These are phyloP conservation scores for Ophiobolus disseminans DNA, from an alignment of 2,329 filamentous ascomycete species.

Conservation along the genomic window DNA sequence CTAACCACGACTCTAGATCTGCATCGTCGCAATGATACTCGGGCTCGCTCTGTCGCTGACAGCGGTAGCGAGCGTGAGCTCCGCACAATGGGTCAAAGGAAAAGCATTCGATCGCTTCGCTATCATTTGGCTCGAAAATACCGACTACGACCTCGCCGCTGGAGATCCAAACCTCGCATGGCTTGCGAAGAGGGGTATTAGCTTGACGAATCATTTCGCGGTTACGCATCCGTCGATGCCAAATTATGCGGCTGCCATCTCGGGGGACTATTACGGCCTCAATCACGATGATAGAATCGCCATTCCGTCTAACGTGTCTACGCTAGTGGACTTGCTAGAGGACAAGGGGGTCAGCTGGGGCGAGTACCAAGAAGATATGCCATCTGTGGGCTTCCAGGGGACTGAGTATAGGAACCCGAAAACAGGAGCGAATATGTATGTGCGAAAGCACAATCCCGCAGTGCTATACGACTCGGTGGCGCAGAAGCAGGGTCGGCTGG, in stretches of 20 bases:
- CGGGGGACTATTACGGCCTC: conserved; percentile 77
- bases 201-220: conserved; percentile 62
- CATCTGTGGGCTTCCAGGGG: conserved; percentile 75
- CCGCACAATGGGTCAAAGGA: conserved; percentile 69
- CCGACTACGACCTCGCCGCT: conserved; percentile 68
- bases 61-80: conserved; percentile 16
- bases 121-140: conserved; percentile 81
- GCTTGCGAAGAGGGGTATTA: conserved; percentile 68
- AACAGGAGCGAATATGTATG: conserved; percentile 75
- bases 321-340: conserved; percentile 53
- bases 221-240: conserved; percentile 75
- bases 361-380: conserved; percentile 79
- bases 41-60: conserved; percentile 17
- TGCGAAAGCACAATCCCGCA: conserved; percentile 78
- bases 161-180: conserved; percentile 67
- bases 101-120: conserved; percentile 75
- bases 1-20: not conserved
- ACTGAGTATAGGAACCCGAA: conserved; percentile 64
- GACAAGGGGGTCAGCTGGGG: conserved; percentile 56
- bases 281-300: conserved; percentile 69
- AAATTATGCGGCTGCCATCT: conserved; percentile 74
- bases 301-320: conserved; percentile 50
- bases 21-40: conserved; percentile 11
- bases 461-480: conserved; percentile 72
- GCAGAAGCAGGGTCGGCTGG: conserved; percentile 64